Percentiles rank a stretch among this genome's conserved stretches.
Evolutionary conservation across 345 rosid genomes (phyloP).

Genomic region (Citrus cavaleriei): DNA sequence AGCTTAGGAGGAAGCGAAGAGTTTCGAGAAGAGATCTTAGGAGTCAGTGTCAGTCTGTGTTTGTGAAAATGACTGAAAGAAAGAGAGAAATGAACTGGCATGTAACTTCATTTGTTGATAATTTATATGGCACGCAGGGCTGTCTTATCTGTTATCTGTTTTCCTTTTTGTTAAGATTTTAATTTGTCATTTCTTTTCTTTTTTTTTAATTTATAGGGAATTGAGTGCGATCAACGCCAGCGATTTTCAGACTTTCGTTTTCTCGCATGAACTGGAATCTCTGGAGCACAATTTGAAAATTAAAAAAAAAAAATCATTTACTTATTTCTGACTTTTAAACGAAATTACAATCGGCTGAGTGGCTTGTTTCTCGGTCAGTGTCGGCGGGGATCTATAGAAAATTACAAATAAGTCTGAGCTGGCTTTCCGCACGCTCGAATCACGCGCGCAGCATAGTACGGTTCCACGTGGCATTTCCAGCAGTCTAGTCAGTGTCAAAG

Average conservation of each 20-base stretch:
- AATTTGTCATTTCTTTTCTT: neutral
- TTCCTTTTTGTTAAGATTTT: conserved; percentile 4
- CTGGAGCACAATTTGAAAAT: conserved; percentile 2
- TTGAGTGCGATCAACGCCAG: conserved; percentile 45
- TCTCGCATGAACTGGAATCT: conserved; percentile 36
- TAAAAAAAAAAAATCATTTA: neutral
- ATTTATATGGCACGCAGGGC: conserved; percentile 10
- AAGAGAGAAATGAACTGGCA: conserved; percentile 30
- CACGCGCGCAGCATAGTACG: neutral
- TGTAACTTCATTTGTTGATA: neutral
- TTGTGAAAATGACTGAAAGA: conserved; percentile 22
- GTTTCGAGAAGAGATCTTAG: conserved; percentile 34
- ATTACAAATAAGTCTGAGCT: neutral
- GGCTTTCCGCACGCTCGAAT: neutral
- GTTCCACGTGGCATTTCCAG: neutral
- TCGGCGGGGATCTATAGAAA: conserved; percentile 35
- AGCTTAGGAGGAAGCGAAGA: conserved; percentile 3
- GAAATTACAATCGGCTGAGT: neutral
- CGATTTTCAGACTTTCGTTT: conserved; percentile 16
- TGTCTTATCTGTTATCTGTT: conserved; percentile 18
- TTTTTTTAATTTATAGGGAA: conserved; percentile 16
- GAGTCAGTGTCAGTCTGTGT: conserved; percentile 23
- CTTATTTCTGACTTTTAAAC: conserved; percentile 2
- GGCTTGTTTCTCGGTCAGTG: neutral
- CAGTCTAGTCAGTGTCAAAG: neutral